Base-by-base conservation (phyloP, 169 alveolate species). In the Theileria parva region DNA sequence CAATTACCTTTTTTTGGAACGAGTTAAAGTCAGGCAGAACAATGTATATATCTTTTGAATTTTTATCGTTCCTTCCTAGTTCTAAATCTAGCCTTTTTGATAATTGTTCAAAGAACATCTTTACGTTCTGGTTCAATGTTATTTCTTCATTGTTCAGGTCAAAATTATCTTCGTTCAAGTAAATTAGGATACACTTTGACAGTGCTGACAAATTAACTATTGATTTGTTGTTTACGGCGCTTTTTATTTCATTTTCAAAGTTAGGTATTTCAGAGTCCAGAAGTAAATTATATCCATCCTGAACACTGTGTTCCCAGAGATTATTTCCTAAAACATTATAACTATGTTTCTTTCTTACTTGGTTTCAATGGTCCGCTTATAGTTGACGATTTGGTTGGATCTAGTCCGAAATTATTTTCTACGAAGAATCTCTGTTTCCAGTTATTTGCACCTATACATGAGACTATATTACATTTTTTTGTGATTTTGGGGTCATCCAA, bases 321-420 rank as follows among this genome's bases (percentile, higher is more conserved):
- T 80, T 77, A 51, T 51, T 55, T 27, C 75, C 75, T 67, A 8
- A 13, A n/a, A 23, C 9, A 21, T 21, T 19, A n/a, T 30, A 3
- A 32, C 2, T 21, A 50, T 30, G 21, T 13, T 2, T 12, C 37
- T n/a, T 12, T 23, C 75, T 67, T 19, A 67, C 88, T 50, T 32
- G 88, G 81, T 25, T 59, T 80, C 28, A 80, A 63, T n/a, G 88
- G 78, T 11, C 88, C 88, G 19, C 66, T 27, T 17, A 80, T 25
- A 6, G 81, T 65, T 21, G 88, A 51, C 4, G 88, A 73, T 53
- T 73, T 44, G 34, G 27, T 28, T 21, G 44, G 66, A 32, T 80
- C 88, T 3, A 80, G 60, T n/a, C 69, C 69, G 55, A 80, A 73
- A 5, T 55, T 72, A 9, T 80, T 72, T 2, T 63, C 77, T 12